These are phyloP conservation scores for Penicillium subrubescens DNA, from an alignment of 495 filamentous ascomycete genomes.

Conservation along the genomic window DNA sequence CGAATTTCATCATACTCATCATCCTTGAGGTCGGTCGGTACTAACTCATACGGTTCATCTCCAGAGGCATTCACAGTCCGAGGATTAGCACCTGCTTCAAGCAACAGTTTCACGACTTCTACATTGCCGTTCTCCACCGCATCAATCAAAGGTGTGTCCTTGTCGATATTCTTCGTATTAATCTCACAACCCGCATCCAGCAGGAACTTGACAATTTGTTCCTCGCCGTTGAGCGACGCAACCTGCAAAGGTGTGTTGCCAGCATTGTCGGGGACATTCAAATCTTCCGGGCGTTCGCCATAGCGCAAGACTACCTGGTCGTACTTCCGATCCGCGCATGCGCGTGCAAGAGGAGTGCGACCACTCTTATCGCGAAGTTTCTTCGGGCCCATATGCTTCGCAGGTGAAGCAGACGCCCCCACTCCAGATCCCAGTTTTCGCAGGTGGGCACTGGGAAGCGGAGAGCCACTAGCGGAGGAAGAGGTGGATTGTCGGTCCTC, in stretches of 20 bases:
- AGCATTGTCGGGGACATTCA: conserved; percentile 89
- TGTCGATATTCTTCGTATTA: conserved; percentile 77
- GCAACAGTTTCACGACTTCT: conserved; percentile 82
- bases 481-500: conserved; percentile 74
- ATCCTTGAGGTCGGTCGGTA: conserved; percentile 69
- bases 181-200: conserved; percentile 80
- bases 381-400: conserved; percentile 68
- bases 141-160: conserved; percentile 92
- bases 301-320: conserved; percentile 68
- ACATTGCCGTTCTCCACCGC: conserved; percentile 93
- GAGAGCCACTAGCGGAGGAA: conserved; percentile 71
- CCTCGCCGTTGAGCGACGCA: conserved; percentile 79
- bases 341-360: conserved; percentile 80
- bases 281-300: conserved; percentile 76
- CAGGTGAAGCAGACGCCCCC: conserved; percentile 61
- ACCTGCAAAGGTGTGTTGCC: conserved; percentile 93
- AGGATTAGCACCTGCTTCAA: conserved; percentile 87
- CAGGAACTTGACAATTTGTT: conserved; percentile 71
- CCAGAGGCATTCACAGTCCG: conserved; percentile 83
- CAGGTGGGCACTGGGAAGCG: conserved; percentile 66
- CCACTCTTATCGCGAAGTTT: conserved; percentile 85
- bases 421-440: conserved; percentile 64
- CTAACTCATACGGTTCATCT: conserved; percentile 81
- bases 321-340: conserved; percentile 75
- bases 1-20: conserved; percentile 66